phyloP scores from a whole-genome alignment of 1,139 yeast genomes.

The Meyerozyma carpophila region DNA sequence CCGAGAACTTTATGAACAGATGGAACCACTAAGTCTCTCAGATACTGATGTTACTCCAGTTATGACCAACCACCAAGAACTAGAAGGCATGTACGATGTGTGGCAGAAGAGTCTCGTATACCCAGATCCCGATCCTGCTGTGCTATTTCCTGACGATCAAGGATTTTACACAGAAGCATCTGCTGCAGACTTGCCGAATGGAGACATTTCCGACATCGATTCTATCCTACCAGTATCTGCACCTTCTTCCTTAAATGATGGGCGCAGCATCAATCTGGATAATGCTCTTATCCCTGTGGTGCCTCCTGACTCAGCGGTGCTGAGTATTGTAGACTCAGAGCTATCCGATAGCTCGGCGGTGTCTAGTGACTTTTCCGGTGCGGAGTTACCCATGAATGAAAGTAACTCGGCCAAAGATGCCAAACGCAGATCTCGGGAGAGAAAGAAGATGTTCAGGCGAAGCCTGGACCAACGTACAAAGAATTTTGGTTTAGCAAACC shows the following conservation, averaged over 20 bases:
- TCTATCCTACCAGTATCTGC: slow-evolving; percentile 11
- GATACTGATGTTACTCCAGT: slow-evolving; percentile 8
- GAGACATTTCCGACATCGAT: slow-evolving; percentile 28
- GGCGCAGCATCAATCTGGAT: not conserved
- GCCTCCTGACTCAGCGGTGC: slow-evolving; percentile 2
- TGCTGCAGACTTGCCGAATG: slow-evolving; percentile 6
- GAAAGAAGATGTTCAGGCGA: slow-evolving; percentile 3
- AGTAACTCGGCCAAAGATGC: not conserved
- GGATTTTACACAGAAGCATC: slow-evolving; percentile 34
- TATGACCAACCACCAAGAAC: slow-evolving; percentile 7
- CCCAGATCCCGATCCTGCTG: slow-evolving; percentile 22
- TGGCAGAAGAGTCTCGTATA: slow-evolving; percentile 31
- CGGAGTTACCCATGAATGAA: slow-evolving; percentile 1
- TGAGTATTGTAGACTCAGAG: slow-evolving; percentile 1
- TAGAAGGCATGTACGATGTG: slow-evolving; percentile 13
- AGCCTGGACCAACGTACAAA: slow-evolving; percentile 1
- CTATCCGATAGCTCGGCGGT: slow-evolving; percentile 19
- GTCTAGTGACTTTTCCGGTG: slow-evolving; percentile 9
- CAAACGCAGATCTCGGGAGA: slow-evolving; percentile 6
- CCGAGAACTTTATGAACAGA: slow-evolving; percentile 7
- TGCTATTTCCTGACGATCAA: slow-evolving; percentile 30
- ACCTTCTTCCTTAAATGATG: not conserved
- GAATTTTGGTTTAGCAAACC: slow-evolving; percentile 29
- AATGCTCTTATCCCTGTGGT: not conserved
- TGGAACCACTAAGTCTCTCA: slow-evolving; percentile 10